Conservation (phyloP, 805 yeast genomes). For the Myxozyma nipponensis region DNA sequence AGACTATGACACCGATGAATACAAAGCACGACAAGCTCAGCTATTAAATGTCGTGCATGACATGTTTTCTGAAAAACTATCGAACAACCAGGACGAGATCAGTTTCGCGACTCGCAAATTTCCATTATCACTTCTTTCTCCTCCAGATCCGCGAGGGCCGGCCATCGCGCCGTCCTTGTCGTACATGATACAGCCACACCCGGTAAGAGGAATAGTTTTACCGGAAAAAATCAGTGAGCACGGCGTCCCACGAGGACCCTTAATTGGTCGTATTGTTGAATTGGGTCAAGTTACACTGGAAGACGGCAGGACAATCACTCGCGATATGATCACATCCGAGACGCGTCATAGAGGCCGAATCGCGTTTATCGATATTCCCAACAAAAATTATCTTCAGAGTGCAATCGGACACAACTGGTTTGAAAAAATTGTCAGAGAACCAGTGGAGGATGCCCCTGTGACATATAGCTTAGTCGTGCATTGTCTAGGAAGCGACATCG, state of each 20-base stretch:
- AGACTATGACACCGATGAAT: neutral
- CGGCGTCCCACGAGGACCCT: slow-evolving; percentile 64
- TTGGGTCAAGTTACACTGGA: slow-evolving; percentile 57
- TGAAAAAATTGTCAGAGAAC: neutral
- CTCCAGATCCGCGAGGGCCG: slow-evolving; percentile 8
- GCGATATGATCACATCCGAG: slow-evolving; percentile 71
- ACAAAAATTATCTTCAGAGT: slow-evolving; percentile 41
- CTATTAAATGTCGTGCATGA: slow-evolving; percentile 27
- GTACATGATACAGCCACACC: slow-evolving; percentile 63
- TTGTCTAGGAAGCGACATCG: slow-evolving; percentile 63
- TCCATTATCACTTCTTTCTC: slow-evolving; percentile 2
- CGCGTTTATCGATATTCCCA: slow-evolving; percentile 72
- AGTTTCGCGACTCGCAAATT: neutral
- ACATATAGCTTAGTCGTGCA: slow-evolving; percentile 60
- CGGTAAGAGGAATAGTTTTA: slow-evolving; percentile 73
- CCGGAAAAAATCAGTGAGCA: slow-evolving; percentile 60
- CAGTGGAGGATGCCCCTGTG: neutral
- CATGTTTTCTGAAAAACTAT: slow-evolving; percentile 6
- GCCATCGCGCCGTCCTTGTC: slow-evolving; percentile 48
- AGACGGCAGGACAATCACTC: slow-evolving; percentile 55
- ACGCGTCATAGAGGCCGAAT: slow-evolving; percentile 56
- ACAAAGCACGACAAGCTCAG: neutral
- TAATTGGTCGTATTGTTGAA: slow-evolving; percentile 55
- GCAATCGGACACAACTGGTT: slow-evolving; percentile 19
- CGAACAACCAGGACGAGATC: slow-evolving; percentile 8